Conservation (phyloP, 257 asterid genomes). For the Ilex aquifolium region DNA sequence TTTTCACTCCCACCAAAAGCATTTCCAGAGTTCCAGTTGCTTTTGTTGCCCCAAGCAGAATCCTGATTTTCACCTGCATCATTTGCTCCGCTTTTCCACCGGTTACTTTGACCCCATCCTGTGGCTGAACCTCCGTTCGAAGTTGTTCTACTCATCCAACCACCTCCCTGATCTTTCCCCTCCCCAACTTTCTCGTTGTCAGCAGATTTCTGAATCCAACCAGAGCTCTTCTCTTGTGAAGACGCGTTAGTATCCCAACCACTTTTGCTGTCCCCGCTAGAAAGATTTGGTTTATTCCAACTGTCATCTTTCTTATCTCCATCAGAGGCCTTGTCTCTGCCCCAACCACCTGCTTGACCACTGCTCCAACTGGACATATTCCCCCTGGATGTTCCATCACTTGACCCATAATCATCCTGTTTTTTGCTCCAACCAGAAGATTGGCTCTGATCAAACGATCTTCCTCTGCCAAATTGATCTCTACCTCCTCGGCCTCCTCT, state of each 20-base stretch:
- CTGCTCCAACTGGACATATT: constrained; percentile 29
- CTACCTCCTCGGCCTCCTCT: constrained; percentile 48
- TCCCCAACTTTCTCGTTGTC: constrained; percentile 27
- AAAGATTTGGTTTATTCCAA: constrained; percentile 23
- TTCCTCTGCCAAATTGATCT: constrained; percentile 46
- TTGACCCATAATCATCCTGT: constrained; percentile 19
- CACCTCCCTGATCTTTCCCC: constrained; percentile 11
- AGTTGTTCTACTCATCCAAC: constrained; percentile 25
- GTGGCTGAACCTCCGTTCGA: constrained; percentile 41
- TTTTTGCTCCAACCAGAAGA: constrained; percentile 29
- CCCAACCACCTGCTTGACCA: constrained; percentile 31
- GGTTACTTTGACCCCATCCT: constrained; percentile 77
- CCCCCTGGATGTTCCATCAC: constrained; percentile 16
- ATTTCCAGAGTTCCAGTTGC: constrained; percentile 59
- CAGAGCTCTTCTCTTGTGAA: constrained; percentile 23
- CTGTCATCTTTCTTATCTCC: constrained; percentile 20
- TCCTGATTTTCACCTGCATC: constrained; percentile 43
- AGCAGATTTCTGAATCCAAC: constrained; percentile 35
- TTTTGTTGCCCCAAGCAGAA: constrained; percentile 55
- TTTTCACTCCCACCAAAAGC: constrained; percentile 35
- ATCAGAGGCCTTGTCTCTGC: constrained; percentile 16
- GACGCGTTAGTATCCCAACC: constrained; percentile 26
- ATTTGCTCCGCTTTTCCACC: constrained; percentile 36
- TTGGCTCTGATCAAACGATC: constrained; percentile 46
- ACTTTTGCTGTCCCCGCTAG: constrained; percentile 23